These are phyloP conservation scores for Diaporthe citri DNA, from an alignment of 2,329 filamentous ascomycete species.

Conservation along the genomic window DNA sequence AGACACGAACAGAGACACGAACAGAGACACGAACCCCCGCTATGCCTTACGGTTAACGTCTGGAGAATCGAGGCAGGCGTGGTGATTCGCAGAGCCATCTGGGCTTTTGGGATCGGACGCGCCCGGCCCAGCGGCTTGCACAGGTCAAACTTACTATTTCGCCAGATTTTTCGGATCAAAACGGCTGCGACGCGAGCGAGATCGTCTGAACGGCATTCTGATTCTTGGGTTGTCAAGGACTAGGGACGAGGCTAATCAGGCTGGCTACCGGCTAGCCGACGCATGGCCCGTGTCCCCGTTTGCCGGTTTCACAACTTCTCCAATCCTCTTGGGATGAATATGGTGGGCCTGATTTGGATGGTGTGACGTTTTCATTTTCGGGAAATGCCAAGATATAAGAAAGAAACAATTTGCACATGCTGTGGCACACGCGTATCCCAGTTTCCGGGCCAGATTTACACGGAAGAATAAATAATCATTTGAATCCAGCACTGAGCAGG, in stretches of 20 bases:
- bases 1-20: no score
- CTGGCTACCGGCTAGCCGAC: background rate
- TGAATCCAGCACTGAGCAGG: background rate
- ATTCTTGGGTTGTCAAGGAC: slow-evolving; percentile 19
- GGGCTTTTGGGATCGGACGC: background rate
- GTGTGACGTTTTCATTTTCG: slow-evolving; percentile 21
- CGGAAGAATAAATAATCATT: background rate
- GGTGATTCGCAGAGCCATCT: background rate
- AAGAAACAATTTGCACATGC: background rate
- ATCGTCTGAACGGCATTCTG: slow-evolving; percentile 27
- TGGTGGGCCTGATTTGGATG: background rate
- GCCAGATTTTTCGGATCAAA: slow-evolving; percentile 18
- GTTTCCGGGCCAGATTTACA: background rate
- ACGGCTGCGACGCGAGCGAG: slow-evolving; percentile 29
- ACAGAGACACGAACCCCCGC: background rate
- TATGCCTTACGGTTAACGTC: background rate
- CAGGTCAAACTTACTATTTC: slow-evolving; percentile 25
- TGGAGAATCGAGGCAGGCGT: background rate
- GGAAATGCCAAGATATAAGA: slow-evolving; percentile 21
- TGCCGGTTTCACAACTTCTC: slow-evolving; percentile 21
- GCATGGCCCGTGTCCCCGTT: slow-evolving; percentile 23
- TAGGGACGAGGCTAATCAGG: slow-evolving; percentile 4
- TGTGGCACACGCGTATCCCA: background rate
- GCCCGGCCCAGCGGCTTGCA: slow-evolving; percentile 5
- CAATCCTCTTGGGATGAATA: slow-evolving; percentile 15